These are phyloP conservation scores for Juncus inflexus DNA, from an alignment of 176 grass and related monocot species.

Conservation along the genomic window DNA sequence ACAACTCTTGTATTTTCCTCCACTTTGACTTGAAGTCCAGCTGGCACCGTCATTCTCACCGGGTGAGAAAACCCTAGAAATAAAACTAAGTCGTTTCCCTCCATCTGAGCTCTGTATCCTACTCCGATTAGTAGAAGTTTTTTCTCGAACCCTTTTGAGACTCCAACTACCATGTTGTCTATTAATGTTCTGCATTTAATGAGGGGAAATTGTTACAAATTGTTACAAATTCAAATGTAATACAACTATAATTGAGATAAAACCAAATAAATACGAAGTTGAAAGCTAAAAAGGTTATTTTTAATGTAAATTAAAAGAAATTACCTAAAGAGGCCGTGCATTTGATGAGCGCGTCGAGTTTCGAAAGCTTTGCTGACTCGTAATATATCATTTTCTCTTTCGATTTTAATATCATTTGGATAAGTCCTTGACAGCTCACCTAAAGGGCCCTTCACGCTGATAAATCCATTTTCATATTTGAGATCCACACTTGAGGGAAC, in stretches of 20 bases:
- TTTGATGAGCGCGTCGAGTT: conserved; percentile 77
- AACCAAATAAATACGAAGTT: no score
- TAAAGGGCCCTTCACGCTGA: conserved; percentile 88
- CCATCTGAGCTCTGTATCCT: conserved; percentile 77
- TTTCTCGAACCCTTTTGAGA: conserved; percentile 96
- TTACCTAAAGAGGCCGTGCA: conserved; percentile 99
- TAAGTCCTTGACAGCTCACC: conserved; percentile 72
- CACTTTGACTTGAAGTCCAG: conserved; percentile 69
- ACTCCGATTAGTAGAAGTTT: conserved; percentile 78
- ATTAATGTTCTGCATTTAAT: conserved; percentile 63
- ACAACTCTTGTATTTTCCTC: conserved; percentile 87
- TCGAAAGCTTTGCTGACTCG: conserved; percentile 63
- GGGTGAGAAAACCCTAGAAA: conserved; percentile 89
- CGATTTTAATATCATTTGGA: conserved; percentile 68
- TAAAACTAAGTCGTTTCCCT: conserved; percentile 76
- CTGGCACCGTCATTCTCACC: conserved; percentile 78
- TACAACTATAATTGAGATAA: no score
- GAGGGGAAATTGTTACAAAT: no score
- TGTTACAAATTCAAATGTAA: no score
- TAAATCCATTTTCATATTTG: conserved; percentile 54
- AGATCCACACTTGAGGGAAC: conserved; percentile 85
- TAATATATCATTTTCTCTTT: conserved; percentile 64
- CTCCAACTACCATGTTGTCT: conserved; percentile 84
- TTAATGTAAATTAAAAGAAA: neutral
- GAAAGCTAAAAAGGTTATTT: no score